These are phyloP conservation scores for Geotrichum carabidarum DNA, from an alignment of 1,139 yeast genomes.

Conservation along the genomic window DNA sequence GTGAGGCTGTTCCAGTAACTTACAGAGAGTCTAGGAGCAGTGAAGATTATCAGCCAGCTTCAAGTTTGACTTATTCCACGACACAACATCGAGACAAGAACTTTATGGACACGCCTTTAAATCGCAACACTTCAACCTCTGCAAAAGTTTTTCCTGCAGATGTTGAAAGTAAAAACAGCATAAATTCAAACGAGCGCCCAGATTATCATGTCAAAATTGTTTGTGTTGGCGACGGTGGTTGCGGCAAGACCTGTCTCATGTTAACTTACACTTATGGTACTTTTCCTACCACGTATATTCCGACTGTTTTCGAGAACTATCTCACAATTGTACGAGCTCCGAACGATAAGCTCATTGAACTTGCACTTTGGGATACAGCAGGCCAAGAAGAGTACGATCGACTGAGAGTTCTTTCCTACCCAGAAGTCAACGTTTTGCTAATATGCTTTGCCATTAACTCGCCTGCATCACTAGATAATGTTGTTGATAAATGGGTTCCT, in stretches of 20 bases:
- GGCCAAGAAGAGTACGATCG: constrained; percentile 92
- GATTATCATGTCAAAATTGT: constrained; percentile 48
- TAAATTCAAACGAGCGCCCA: constrained; percentile 9
- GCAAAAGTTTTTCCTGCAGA: neutral
- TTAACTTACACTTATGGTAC: constrained; percentile 75
- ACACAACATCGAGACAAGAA: neutral
- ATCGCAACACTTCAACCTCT: neutral
- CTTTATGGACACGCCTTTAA: constrained; percentile 4
- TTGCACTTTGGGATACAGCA: constrained; percentile 90
- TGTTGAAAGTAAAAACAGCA: neutral
- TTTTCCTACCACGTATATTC: constrained; percentile 72
- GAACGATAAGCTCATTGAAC: constrained; percentile 52
- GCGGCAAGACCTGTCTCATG: constrained; percentile 85
- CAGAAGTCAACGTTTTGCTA: constrained; percentile 70
- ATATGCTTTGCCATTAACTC: constrained; percentile 72
- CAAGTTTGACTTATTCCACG: neutral
- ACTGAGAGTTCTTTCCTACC: constrained; percentile 74
- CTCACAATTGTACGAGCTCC: constrained; percentile 60
- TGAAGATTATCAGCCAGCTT: neutral
- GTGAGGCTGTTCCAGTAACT: neutral
- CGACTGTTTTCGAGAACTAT: constrained; percentile 84
- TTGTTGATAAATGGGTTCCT: constrained; percentile 82
- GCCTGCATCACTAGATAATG: constrained; percentile 61
- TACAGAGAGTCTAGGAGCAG: neutral
- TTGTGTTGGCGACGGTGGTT: constrained; percentile 88